These are phyloP conservation scores for Colletotrichum gloeosporioides DNA, from an alignment of 2,329 filamentous ascomycete genomes.

Conservation along the genomic window DNA sequence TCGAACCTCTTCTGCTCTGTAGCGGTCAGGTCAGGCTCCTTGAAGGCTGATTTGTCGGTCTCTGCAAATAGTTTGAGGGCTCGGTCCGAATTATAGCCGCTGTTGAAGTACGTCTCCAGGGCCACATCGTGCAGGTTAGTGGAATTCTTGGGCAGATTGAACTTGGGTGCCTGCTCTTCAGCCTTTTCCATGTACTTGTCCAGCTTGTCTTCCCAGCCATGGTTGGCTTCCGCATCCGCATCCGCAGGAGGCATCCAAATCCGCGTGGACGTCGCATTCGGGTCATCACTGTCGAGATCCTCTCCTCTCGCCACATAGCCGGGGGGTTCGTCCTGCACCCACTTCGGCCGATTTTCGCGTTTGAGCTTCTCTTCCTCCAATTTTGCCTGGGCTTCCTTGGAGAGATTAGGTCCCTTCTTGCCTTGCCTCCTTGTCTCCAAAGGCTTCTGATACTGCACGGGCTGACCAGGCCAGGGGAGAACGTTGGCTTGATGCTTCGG, in stretches of 20 bases:
- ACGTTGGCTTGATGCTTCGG: slow-evolving; percentile 91
- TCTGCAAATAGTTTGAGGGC: slow-evolving; percentile 74
- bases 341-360: slow-evolving; percentile 84
- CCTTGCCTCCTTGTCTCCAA: slow-evolving; percentile 83
- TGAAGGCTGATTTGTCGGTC: slow-evolving; percentile 74
- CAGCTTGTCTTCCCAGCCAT: slow-evolving; percentile 61
- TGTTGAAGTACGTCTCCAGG: slow-evolving; percentile 72
- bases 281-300: slow-evolving; percentile 74
- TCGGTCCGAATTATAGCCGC: slow-evolving; percentile 73
- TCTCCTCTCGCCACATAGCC: slow-evolving; percentile 88
- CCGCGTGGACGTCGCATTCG: slow-evolving; percentile 75
- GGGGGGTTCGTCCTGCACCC: slow-evolving; percentile 88
- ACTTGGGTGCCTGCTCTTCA: slow-evolving; percentile 65
- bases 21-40: slow-evolving; percentile 81
- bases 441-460: slow-evolving; percentile 90
- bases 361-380: slow-evolving; percentile 82
- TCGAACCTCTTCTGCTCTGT: slow-evolving; percentile 90
- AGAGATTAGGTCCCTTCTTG: slow-evolving; percentile 78
- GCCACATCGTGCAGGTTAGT: slow-evolving; percentile 91
- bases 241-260: slow-evolving; percentile 78
- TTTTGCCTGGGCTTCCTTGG: slow-evolving; percentile 80
- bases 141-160: slow-evolving; percentile 76
- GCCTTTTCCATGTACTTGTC: slow-evolving; percentile 79
- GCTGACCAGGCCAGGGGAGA: slow-evolving; percentile 81
- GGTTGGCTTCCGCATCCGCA: slow-evolving; percentile 56